A percentile compares a stretch with the other conserved stretches of the same genome.
Conservation (phyloP, 164 flowering plant genomes). For the grape (Vitis vinifera) region DNA sequence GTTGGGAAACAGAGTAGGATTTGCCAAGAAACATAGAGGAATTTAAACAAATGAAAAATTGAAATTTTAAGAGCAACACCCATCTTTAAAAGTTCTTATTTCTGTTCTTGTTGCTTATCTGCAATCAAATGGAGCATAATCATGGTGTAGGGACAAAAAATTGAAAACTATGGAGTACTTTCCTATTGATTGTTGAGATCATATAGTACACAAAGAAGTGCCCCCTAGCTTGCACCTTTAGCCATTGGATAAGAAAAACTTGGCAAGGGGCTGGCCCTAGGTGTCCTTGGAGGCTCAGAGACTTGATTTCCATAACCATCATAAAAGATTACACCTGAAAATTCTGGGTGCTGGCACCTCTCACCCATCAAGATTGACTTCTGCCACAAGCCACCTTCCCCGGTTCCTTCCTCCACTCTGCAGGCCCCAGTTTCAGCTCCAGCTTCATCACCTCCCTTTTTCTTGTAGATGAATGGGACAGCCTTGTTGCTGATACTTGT, state of each 20-base stretch:
- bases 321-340: conserved; percentile 61
- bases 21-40: background rate
- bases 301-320: conserved; percentile 47
- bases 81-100: no score
- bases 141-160: no score
- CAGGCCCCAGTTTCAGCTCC: conserved; percentile 1
- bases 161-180: no score
- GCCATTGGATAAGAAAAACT: conserved; percentile 15
- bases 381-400: conserved; percentile 64
- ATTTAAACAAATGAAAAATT: no score
- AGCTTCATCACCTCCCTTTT: background rate
- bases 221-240: background rate
- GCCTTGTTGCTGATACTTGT: conserved; percentile 34
- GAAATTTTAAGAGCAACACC: no score
- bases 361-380: conserved; percentile 67
- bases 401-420: conserved; percentile 26
- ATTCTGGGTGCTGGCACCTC: conserved; percentile 60
- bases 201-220: background rate
- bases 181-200: no score
- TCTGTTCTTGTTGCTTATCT: no score
- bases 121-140: no score
- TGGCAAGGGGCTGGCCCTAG: conserved; percentile 37
- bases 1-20: no score
- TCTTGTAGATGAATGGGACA: conserved; percentile 19
- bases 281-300: conserved; percentile 45